phyloP scores from a whole-genome alignment of 1,284 basidiomycete genomes.

The Cutaneotrichosporon curvatum region DNA sequence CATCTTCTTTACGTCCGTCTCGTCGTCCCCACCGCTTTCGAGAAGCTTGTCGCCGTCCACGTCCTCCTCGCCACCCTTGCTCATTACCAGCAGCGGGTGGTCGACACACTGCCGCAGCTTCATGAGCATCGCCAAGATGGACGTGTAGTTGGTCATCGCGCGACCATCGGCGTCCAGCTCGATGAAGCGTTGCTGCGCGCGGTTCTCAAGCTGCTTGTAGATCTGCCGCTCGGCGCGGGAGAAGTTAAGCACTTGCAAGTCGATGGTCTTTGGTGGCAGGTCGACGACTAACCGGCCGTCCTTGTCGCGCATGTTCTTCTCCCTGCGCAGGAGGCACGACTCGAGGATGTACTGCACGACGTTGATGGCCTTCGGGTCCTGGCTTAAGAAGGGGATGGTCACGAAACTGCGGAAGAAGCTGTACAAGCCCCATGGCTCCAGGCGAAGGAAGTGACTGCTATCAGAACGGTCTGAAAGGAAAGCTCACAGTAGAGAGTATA shows the following conservation, averaged over 20 bases:
- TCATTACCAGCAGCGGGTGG: constrained; percentile 66
- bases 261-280: constrained; percentile 74
- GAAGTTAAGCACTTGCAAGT: constrained; percentile 66
- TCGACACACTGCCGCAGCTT: constrained; percentile 79
- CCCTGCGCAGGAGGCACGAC: constrained; percentile 78
- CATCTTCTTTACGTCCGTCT: constrained; percentile 55
- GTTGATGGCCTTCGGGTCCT: constrained; percentile 82
- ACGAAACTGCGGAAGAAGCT: constrained; percentile 84
- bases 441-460: constrained; percentile 72
- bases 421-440: constrained; percentile 85
- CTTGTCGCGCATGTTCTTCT: constrained; percentile 86
- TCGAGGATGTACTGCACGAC: constrained; percentile 89
- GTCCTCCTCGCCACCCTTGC: constrained; percentile 50
- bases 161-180: constrained; percentile 66
- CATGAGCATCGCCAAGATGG: constrained; percentile 86
- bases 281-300: constrained; percentile 85
- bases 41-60: constrained; percentile 46
- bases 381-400: constrained; percentile 76
- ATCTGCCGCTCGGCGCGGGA: constrained; percentile 68
- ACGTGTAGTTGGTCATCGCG: constrained; percentile 76
- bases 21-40: constrained; percentile 46
- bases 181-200: constrained; percentile 54
- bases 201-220: constrained; percentile 53
- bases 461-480: not conserved
- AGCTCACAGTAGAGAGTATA: constrained; percentile 75